Evolutionary conservation across 768 basidiomycete species (phyloP), one percentile per base, ranked within the genome.

Genomic region (Psilocybe tampanensis): DNA sequence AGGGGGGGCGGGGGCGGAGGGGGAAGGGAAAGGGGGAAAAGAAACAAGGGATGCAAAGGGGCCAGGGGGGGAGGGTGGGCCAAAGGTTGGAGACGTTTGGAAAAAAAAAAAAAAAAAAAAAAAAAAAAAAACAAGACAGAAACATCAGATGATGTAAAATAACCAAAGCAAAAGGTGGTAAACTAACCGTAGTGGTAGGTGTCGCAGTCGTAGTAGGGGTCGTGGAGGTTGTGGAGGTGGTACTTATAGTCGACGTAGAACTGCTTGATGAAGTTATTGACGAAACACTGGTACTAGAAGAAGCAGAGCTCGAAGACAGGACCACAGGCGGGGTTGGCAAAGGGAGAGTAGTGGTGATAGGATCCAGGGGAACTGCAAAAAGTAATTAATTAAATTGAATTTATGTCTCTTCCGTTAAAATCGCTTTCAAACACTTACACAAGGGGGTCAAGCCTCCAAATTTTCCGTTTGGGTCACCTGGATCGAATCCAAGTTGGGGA

Each of bases 401-500:
- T 15, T 3, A 6, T 3, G 36, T 13, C 36, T n/a, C 36, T 6
- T 6, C n/a, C 4, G 36, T n/a, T 9, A 9, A n/a, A 29, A 4
- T 29, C 29, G 29, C 4, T 9, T 29, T 39, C 12, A n/a, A 39
- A 23, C 43, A 48, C 56, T 44, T 29, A 57, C 56, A 29, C 2
- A 57, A 11, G 12, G 33, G 41, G 8, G 56, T 44, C 2, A 57
- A 29, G 2, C 42, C 54, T 32, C 54, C 54, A 42, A 55, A 50
- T 1, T 4, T 4, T 9, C 29, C 29, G 9, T 4, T 29, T 9
- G 43, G 22, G 17, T 50, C 48, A 18, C 45, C 45, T 44, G 61
- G 61, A 32, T 50, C 33, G 29, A 62, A 62, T 4, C 51, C 61
- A 18, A 56, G 47, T 43, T 62, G 61, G 4, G 60, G 60, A 23